Evolutionary conservation across 2,329 filamentous ascomycete genomes (phyloP), one percentile per base, ranked within the genome.

Genomic region (Fonsecaea pugnacius): DNA sequence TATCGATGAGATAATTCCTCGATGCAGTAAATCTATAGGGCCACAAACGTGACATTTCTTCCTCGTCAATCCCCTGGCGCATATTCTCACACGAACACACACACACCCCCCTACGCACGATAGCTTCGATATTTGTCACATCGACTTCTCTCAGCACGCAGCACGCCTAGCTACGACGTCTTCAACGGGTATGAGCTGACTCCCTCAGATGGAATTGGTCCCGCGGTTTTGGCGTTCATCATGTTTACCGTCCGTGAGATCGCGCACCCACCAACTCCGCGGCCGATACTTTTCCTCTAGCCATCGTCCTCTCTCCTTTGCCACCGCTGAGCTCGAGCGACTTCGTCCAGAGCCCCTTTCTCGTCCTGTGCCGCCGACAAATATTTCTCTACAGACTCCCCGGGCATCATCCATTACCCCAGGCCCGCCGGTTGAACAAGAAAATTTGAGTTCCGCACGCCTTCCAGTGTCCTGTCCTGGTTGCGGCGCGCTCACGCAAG

Each of bases 401-500:
- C 21, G 9, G 2, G 30, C 2, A 10, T 6, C 30, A 5, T 5
- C 14, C 16, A 8, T 16, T 3, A 27, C 57, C 10, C 43, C 16
- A 5, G n/a, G 24, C n/a, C 7, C 14, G 1, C 43, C 1, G 9
- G 21, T 21, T 12, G 43, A 48, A 27, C 8, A 48, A 10, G 10
- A 6, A 12, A 27, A 48, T 48, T 21, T 14, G 18, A 27, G 10
- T 21, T 40, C 53, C 38, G 30, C 12, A 14, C 33, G 33, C 24
- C 72, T 87, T 12, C 85, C 85, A 0, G 62, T 79, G 6, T 80
- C 81, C 27, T 89, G 87, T 72, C 86, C 87, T 33, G 87, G 87
- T 69, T 89, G 87, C 69, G 87, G 87, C 60, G 87, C 86, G 32
- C 82, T 83, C 38, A 80, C 84, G 36, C 86, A 89, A 73, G 83